Evolutionary conservation across 2,329 filamentous ascomycete genomes (phyloP).

Genomic region (Penicillium sp.): DNA sequence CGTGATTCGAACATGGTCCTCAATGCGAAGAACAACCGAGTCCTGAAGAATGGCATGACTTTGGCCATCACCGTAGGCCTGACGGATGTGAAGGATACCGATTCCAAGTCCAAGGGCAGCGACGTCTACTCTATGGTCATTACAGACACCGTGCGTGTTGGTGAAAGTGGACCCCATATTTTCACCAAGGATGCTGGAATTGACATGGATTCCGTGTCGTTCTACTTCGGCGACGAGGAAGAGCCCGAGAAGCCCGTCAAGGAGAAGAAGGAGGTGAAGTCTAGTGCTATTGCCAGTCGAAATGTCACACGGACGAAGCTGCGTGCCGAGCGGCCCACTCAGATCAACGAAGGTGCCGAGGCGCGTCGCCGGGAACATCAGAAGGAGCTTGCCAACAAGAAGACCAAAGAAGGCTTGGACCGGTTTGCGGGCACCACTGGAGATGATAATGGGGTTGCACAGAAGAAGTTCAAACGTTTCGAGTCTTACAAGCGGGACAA

Average conservation of each 20-base stretch:
- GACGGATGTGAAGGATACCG: constrained; percentile 78
- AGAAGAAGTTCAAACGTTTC: constrained; percentile 98
- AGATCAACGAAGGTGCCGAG: constrained; percentile 84
- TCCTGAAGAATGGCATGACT: constrained; percentile 94
- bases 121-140: constrained; percentile 84
- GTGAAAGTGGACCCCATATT: constrained; percentile 59
- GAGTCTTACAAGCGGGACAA: constrained; percentile 99
- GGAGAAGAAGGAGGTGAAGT: constrained; percentile 73
- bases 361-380: constrained; percentile 84
- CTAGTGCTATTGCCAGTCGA: constrained; percentile 83
- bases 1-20: constrained; percentile 76
- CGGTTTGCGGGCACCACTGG: constrained; percentile 80
- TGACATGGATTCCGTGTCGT: constrained; percentile 88
- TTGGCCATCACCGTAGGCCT: constrained; percentile 85
- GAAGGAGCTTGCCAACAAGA: constrained; percentile 79
- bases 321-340: constrained; percentile 81
- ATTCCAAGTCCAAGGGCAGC: constrained; percentile 80
- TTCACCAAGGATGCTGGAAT: constrained; percentile 92
- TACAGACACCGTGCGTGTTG: constrained; percentile 88
- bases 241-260: constrained; percentile 71
- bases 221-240: constrained; percentile 97
- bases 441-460: constrained; percentile 79
- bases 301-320: constrained; percentile 94
- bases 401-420: constrained; percentile 79
- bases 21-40: constrained; percentile 77